A percentile compares a stretch with the other conserved stretches of the same genome.
Evolutionary conservation across 768 basidiomycete genomes (phyloP).

Genomic region (Pisolithus marmoratus): DNA sequence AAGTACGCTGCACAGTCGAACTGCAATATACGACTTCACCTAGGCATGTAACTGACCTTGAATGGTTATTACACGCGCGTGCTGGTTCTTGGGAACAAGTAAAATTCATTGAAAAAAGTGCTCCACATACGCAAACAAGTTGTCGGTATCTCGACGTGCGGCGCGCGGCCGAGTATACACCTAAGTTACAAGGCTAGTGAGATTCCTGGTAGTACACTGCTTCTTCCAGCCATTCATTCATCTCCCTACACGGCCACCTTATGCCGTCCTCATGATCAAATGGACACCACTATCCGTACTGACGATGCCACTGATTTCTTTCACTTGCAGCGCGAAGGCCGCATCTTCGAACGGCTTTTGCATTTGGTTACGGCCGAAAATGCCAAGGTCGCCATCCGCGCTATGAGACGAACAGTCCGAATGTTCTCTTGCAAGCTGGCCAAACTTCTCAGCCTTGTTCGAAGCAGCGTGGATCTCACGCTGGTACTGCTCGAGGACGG

Average conservation of each 20-base stretch:
- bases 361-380: conserved; percentile 86
- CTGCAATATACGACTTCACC: no score
- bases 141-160: no score
- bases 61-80: no score
- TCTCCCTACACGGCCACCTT: conserved; percentile 11
- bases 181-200: background rate
- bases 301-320: conserved; percentile 76
- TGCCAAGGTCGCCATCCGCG: conserved; percentile 81
- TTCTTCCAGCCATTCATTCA: background rate
- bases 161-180: no score
- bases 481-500: conserved; percentile 64
- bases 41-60: no score
- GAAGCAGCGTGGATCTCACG: conserved; percentile 45
- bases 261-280: conserved; percentile 82
- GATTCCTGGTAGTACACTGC: background rate
- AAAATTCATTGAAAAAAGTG: no score
- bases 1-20: background rate
- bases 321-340: conserved; percentile 63
- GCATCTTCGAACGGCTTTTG: conserved; percentile 97
- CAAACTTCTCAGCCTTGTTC: conserved; percentile 55
- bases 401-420: conserved; percentile 89
- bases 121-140: no score
- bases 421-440: conserved; percentile 63
- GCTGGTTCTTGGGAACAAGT: no score
- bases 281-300: conserved; percentile 95